Percentiles rank a stretch among this genome's conserved stretches.
These are phyloP conservation scores for Abrus pulchellus DNA, from an alignment of 306 rosid genomes.

Conservation along the genomic window DNA sequence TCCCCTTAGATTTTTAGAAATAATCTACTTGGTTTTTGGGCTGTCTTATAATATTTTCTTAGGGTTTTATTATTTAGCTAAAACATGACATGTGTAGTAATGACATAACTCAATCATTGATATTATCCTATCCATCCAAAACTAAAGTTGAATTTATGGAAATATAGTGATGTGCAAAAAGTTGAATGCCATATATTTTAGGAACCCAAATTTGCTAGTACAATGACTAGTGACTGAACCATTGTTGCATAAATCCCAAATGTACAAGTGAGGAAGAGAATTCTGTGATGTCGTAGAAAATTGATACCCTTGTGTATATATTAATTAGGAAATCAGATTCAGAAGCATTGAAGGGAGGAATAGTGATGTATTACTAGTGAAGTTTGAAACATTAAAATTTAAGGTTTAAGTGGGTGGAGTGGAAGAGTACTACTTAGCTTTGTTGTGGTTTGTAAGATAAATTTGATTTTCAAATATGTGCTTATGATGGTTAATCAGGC, in stretches of 20 bases:
- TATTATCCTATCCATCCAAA: slow-evolving; percentile 24
- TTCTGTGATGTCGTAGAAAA: slow-evolving; percentile 1
- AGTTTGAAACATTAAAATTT: slow-evolving; percentile 34
- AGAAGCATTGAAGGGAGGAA: slow-evolving; percentile 6
- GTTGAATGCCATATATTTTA: background rate
- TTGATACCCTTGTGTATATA: background rate
- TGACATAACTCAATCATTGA: slow-evolving; percentile 4
- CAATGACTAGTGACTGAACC: background rate
- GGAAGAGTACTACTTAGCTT: slow-evolving; percentile 24
- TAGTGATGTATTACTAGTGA: slow-evolving; percentile 11
- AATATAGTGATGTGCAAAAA: slow-evolving; percentile 8
- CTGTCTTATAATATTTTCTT: slow-evolving; percentile 1
- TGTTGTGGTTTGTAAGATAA: slow-evolving; percentile 19
- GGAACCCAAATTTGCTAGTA: slow-evolving; percentile 20
- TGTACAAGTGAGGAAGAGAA: slow-evolving; percentile 22
- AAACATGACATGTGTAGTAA: background rate
- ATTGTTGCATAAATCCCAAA: slow-evolving; percentile 3
- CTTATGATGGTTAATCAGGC: slow-evolving; percentile 10
- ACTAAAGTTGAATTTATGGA: slow-evolving; percentile 14
- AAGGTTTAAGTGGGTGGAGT: slow-evolving; percentile 10
- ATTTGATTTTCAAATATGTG: slow-evolving; percentile 12
- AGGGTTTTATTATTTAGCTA: background rate
- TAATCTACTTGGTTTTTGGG: slow-evolving; percentile 4
- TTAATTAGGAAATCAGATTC: background rate
- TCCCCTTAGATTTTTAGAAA: background rate